Conservation (phyloP, 345 rosid genomes). For the Gossypium herbaceum region DNA sequence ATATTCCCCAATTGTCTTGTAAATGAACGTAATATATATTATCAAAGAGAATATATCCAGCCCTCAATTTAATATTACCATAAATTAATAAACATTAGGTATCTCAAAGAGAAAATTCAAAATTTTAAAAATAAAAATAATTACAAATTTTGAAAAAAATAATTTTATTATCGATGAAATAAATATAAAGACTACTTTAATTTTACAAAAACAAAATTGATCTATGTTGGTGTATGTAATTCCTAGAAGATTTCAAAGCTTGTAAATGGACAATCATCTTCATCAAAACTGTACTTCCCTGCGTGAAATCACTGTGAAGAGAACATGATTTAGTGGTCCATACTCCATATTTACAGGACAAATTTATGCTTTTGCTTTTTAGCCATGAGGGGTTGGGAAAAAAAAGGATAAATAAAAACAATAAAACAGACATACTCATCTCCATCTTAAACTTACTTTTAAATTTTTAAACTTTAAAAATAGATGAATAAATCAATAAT, state of each 20-base stretch:
- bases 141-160: too few relatives aligned
- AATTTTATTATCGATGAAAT: too few relatives aligned
- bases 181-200: too few relatives aligned
- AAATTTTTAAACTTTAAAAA: not conserved
- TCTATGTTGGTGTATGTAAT: conserved; percentile 9
- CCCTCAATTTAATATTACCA: conserved; percentile 15
- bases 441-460: conserved; percentile 16
- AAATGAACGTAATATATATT: not conserved
- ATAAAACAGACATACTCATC: conserved; percentile 17
- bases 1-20: conserved; percentile 10
- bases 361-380: not conserved
- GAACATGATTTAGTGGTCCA: conserved; percentile 34
- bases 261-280: conserved; percentile 15
- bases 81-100: not conserved
- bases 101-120: too few relatives aligned
- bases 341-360: conserved; percentile 7
- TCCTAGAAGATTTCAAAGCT: conserved; percentile 13
- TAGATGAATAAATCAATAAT: too few relatives aligned
- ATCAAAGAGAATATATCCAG: conserved; percentile 18
- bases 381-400: not conserved
- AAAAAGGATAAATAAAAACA: not conserved
- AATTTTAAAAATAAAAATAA: too few relatives aligned
- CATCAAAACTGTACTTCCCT: conserved; percentile 6
- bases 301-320: conserved; percentile 24
- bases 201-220: too few relatives aligned